Conservation (phyloP, 768 basidiomycete species). For the Austroboletus festivus region DNA sequence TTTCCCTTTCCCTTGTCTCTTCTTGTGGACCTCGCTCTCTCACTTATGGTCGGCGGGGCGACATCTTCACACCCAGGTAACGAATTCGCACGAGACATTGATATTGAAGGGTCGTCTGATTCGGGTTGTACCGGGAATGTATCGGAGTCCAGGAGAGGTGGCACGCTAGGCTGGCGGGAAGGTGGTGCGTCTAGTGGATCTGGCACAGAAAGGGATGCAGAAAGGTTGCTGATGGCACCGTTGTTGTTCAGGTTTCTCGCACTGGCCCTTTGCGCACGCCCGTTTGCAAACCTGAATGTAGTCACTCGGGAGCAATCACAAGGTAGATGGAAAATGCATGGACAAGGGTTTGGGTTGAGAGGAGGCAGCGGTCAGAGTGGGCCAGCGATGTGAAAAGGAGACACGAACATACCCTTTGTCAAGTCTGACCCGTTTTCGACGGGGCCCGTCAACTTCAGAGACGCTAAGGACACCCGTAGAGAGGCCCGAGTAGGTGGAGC, state of each 20-base stretch:
- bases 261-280: conserved; percentile 71
- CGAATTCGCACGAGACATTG: conserved; percentile 66
- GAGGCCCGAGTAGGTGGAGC: conserved; percentile 82
- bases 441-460: conserved; percentile 56
- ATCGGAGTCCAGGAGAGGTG: conserved; percentile 50
- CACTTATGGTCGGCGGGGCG: conserved; percentile 16
- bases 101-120: conserved; percentile 49
- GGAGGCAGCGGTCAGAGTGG: conserved; percentile 21
- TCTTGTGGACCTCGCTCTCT: conserved; percentile 28
- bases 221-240: conserved; percentile 35
- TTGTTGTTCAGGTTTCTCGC: conserved; percentile 60
- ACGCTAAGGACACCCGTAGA: conserved; percentile 62
- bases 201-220: conserved; percentile 22
- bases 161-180: conserved; percentile 36
- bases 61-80: conserved; percentile 31
- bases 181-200: conserved; percentile 39
- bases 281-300: conserved; percentile 48
- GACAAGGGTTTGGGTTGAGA: conserved; percentile 30
- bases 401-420: conserved; percentile 64
- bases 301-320: conserved; percentile 12
- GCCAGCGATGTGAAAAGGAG: conserved; percentile 22
- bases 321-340: conserved; percentile 3
- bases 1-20: conserved; percentile 50
- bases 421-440: conserved; percentile 68
- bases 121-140: conserved; percentile 51